Conservation (phyloP, 768 basidiomycete species). For the Rhizopogon vulgaris region DNA sequence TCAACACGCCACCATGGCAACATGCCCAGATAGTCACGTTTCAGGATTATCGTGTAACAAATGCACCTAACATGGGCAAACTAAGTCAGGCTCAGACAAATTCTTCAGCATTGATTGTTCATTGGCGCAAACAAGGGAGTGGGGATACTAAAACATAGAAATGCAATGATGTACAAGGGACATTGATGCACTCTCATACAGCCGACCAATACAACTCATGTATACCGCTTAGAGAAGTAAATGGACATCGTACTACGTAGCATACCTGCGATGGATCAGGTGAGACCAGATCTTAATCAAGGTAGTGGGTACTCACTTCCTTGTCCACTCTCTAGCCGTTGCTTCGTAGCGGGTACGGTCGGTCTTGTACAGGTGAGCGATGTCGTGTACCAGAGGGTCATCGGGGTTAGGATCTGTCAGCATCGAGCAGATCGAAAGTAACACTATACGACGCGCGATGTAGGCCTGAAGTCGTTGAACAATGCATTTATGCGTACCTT, state of each 20-base stretch:
- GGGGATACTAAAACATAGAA: slow-evolving; percentile 30
- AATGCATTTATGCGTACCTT: slow-evolving; percentile 53
- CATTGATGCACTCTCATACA: slow-evolving; percentile 29
- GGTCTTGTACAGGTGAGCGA: slow-evolving; percentile 99
- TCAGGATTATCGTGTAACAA: neutral
- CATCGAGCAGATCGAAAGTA: slow-evolving; percentile 99
- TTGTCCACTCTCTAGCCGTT: slow-evolving; percentile 98
- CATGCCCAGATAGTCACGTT: too few relatives aligned
- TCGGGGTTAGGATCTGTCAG: slow-evolving; percentile 99
- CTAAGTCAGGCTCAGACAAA: neutral
- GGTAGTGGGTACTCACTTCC: slow-evolving; percentile 67
- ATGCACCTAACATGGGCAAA: neutral
- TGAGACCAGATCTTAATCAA: neutral
- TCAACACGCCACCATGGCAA: neutral
- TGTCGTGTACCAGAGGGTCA: slow-evolving; percentile 97
- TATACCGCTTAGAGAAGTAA: slow-evolving; percentile 15
- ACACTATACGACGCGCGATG: slow-evolving; percentile 41
- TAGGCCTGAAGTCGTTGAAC: slow-evolving; percentile 1
- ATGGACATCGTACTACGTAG: slow-evolving; percentile 41
- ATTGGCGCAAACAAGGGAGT: slow-evolving; percentile 5
- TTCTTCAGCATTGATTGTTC: neutral
- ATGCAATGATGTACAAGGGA: slow-evolving; percentile 21
- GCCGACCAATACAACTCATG: slow-evolving; percentile 24
- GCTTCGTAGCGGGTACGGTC: slow-evolving; percentile 96
- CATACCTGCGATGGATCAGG: slow-evolving; percentile 28